Percentiles rank a stretch among this genome's conserved stretches.
Evolutionary conservation across 768 basidiomycete species (phyloP).

Genomic region (Lactifluus subvellereus): DNA sequence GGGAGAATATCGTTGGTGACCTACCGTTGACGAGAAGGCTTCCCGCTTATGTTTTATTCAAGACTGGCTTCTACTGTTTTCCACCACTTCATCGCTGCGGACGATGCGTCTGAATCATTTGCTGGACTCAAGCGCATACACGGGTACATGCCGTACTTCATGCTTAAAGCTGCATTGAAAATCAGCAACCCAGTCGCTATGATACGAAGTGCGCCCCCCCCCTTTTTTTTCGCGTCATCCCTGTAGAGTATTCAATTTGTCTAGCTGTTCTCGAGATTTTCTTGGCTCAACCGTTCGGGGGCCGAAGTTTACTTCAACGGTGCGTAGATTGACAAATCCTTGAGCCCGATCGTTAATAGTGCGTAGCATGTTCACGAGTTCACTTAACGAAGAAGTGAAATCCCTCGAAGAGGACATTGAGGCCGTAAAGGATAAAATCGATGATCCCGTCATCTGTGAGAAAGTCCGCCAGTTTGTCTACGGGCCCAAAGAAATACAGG

Average conservation of each 20-base stretch:
- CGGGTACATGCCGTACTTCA: constrained; percentile 95
- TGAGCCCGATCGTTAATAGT: neutral
- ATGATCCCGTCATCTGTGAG: constrained; percentile 80
- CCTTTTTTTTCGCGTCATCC: neutral
- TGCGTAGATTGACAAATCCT: constrained; percentile 28
- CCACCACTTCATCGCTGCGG: constrained; percentile 89
- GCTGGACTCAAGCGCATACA: constrained; percentile 87
- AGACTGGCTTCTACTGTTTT: constrained; percentile 96
- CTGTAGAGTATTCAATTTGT: neutral
- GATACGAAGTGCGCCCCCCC: constrained; percentile 65
- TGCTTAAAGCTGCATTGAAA: constrained; percentile 85
- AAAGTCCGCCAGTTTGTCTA: constrained; percentile 85
- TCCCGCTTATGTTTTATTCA: constrained; percentile 3
- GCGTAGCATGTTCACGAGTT: constrained; percentile 89
- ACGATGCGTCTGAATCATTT: constrained; percentile 86
- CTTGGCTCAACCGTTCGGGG: constrained; percentile 95
- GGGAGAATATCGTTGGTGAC: constrained; percentile 83
- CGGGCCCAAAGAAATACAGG: constrained; percentile 84
- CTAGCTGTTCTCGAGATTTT: constrained; percentile 82
- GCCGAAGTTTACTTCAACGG: constrained; percentile 87
- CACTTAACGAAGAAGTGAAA: constrained; percentile 83
- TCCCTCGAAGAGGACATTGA: constrained; percentile 82
- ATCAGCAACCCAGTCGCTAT: constrained; percentile 95
- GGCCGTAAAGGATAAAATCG: constrained; percentile 81
- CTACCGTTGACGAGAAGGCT: neutral